These are phyloP conservation scores for Exophiala aquamarina DNA, from an alignment of 2,329 filamentous ascomycete genomes.

Conservation along the genomic window DNA sequence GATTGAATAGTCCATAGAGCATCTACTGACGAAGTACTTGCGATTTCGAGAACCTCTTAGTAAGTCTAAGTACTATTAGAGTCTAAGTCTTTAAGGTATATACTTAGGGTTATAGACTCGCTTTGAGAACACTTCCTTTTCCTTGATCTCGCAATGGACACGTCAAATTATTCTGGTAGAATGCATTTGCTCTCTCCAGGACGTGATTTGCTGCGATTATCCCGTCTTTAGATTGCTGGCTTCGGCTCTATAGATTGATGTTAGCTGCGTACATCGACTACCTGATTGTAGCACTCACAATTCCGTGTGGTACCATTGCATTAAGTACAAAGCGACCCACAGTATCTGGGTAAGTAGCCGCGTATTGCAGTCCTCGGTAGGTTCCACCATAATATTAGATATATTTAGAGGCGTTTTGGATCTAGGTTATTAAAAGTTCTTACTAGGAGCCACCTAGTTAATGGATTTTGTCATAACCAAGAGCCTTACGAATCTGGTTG, in stretches of 20 bases:
- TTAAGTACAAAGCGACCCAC: constrained; percentile 6
- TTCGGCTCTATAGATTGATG: background rate
- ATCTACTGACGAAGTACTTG: background rate
- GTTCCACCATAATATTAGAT: background rate
- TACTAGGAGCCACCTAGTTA: constrained; percentile 7
- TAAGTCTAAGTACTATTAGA: background rate
- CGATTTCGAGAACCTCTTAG: background rate
- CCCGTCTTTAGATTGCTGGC: background rate
- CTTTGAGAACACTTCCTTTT: constrained; percentile 4
- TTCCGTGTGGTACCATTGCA: constrained; percentile 3
- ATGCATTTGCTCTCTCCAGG: constrained; percentile 6
- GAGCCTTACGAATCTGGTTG: constrained; percentile 6
- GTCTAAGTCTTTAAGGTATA: background rate
- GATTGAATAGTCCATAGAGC: background rate
- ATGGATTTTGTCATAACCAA: constrained; percentile 8
- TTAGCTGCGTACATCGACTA: background rate
- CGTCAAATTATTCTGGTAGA: constrained; percentile 9
- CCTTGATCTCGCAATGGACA: constrained; percentile 3
- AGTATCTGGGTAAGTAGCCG: constrained; percentile 2
- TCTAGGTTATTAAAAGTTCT: background rate
- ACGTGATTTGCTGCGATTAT: constrained; percentile 6
- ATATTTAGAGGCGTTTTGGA: background rate
- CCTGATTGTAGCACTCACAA: constrained; percentile 1
- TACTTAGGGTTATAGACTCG: too few species aligned
- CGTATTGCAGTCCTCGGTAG: constrained; percentile 8